Evolutionary conservation across 495 filamentous ascomycete species (phyloP).

Genomic region (Glonium stellatum): DNA sequence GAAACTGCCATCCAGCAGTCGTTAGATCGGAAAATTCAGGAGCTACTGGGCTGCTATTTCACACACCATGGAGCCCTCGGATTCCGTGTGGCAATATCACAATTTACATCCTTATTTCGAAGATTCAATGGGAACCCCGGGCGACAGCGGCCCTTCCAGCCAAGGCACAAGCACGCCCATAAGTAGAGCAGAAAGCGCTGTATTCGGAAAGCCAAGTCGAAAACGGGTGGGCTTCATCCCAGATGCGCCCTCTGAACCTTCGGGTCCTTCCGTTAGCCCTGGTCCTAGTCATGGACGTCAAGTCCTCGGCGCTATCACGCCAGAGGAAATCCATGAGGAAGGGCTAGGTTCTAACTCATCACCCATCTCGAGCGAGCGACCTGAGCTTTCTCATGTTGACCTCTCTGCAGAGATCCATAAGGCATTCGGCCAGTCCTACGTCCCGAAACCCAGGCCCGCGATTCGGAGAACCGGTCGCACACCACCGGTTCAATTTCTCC

Average conservation of each 20-base stretch:
- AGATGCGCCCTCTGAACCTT: too few species aligned
- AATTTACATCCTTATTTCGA: not conserved
- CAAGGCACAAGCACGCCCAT: not conserved
- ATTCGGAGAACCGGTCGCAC: slow-evolving; percentile 21
- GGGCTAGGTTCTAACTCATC: not conserved
- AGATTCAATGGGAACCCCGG: not conserved
- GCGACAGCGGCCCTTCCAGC: not conserved
- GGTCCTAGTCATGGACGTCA: too few species aligned
- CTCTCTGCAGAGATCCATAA: slow-evolving; percentile 19
- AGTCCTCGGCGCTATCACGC: not conserved
- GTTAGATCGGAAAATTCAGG: not conserved
- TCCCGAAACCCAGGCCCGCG: slow-evolving; percentile 23
- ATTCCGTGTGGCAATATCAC: not conserved
- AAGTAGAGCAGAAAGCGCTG: too few species aligned
- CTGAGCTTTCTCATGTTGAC: not conserved
- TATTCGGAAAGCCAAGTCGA: too few species aligned
- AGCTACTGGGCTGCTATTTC: not conserved
- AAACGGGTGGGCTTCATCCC: too few species aligned
- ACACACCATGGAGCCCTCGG: slow-evolving; percentile 2
- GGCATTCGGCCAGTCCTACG: slow-evolving; percentile 15
- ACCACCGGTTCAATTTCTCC: slow-evolving; percentile 14
- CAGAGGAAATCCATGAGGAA: slow-evolving; percentile 20
- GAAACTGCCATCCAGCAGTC: not conserved
- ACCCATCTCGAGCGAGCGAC: not conserved
- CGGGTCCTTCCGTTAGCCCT: too few species aligned